Conservation (phyloP, 2,329 filamentous ascomycete species). For the Biscogniauxia mediterranea region DNA sequence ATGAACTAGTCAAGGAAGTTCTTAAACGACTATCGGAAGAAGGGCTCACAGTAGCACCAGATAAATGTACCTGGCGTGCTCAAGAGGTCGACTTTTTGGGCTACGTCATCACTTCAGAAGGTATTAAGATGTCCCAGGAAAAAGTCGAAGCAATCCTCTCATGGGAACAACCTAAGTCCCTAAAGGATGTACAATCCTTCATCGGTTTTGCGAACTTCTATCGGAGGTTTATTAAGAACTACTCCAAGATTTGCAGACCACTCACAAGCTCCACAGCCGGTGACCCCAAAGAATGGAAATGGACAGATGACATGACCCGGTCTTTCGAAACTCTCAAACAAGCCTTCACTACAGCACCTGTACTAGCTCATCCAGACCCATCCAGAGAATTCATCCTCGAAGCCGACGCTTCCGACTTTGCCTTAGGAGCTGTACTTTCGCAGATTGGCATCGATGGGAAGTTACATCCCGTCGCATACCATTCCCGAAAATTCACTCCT, state of each 20-base stretch:
- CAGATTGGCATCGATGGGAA: slow-evolving; percentile 3
- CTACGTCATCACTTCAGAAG: slow-evolving; percentile 26
- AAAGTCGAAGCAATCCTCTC: slow-evolving; percentile 27
- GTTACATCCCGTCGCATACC: slow-evolving; percentile 14
- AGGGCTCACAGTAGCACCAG: slow-evolving; percentile 15
- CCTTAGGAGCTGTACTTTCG: slow-evolving; percentile 3
- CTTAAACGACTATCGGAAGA: background rate
- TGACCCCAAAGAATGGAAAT: background rate
- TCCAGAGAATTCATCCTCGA: slow-evolving; percentile 20
- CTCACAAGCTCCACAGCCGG: slow-evolving; percentile 18
- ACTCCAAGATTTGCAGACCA: slow-evolving; percentile 11
- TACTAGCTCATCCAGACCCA: background rate
- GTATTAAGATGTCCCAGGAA: slow-evolving; percentile 26
- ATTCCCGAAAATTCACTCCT: slow-evolving; percentile 14
- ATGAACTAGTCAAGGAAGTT: slow-evolving; percentile 25
- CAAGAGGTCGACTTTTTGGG: slow-evolving; percentile 30
- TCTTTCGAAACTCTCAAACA: slow-evolving; percentile 5
- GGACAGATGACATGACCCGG: background rate
- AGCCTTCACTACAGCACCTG: background rate
- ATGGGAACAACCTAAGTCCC: slow-evolving; percentile 20
- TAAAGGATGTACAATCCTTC: slow-evolving; percentile 26
- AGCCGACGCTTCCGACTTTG: slow-evolving; percentile 22
- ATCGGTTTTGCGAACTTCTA: slow-evolving; percentile 36
- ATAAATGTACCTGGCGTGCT: slow-evolving; percentile 33
- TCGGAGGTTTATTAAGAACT: slow-evolving; percentile 28